phyloP scores from a whole-genome alignment of 2,329 filamentous ascomycete genomes.

The Alternaria solani region DNA sequence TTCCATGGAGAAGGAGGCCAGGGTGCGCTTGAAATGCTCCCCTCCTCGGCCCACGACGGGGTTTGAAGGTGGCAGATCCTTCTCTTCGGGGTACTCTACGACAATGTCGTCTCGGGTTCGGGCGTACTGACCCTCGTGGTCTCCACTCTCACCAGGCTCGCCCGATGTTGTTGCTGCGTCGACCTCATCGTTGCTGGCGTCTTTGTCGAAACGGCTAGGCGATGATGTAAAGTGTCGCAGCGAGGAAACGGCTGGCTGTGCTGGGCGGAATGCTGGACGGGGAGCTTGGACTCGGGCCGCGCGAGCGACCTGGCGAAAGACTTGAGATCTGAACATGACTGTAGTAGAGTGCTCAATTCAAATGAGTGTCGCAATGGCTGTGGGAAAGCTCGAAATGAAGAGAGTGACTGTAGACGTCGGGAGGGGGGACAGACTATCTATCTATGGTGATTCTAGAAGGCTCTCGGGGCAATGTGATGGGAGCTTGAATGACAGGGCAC shows the following conservation, averaged over 20 bases:
- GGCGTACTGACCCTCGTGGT: constrained; percentile 73
- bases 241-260: constrained; percentile 27
- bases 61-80: constrained; percentile 73
- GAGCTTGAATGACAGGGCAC: constrained; percentile 16
- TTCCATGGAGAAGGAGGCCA: constrained; percentile 86
- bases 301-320: constrained; percentile 43
- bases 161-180: constrained; percentile 49
- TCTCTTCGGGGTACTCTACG: constrained; percentile 79
- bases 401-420: constrained; percentile 10
- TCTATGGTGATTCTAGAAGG: constrained; percentile 4
- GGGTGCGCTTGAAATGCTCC: constrained; percentile 82
- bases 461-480: constrained; percentile 2
- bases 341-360: constrained; percentile 10
- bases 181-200: constrained; percentile 32
- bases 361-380: not conserved
- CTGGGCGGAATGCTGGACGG: constrained; percentile 32
- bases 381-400: constrained; percentile 2
- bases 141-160: constrained; percentile 52
- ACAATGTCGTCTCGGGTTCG: constrained; percentile 81
- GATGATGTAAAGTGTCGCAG: constrained; percentile 42
- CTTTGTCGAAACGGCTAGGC: constrained; percentile 40
- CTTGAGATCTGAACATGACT: constrained; percentile 47
- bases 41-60: constrained; percentile 80
- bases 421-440: not conserved
- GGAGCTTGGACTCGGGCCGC: constrained; percentile 38